phyloP scores from a whole-genome alignment of 2,329 filamentous ascomycete species.

The Ceratocystis cubensis region DNA sequence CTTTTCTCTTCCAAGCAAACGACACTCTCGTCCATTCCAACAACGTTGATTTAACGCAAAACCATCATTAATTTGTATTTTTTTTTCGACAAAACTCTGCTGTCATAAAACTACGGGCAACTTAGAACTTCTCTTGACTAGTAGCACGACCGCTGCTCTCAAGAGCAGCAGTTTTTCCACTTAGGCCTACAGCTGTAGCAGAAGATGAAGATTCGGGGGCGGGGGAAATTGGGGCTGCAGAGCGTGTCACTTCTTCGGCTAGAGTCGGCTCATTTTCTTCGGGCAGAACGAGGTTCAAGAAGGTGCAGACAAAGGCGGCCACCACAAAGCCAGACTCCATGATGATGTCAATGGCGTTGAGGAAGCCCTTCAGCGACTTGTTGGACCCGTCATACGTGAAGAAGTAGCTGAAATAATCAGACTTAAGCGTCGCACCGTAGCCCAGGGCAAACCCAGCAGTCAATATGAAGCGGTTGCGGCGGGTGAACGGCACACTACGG shows the following conservation, averaged over 20 bases:
- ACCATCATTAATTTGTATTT: too few species aligned
- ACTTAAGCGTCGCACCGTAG: conserved; percentile 55
- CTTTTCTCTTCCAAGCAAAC: neutral
- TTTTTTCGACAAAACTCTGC: too few species aligned
- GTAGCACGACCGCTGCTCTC: conserved; percentile 5
- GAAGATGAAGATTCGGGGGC: neutral
- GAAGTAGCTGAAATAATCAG: conserved; percentile 55
- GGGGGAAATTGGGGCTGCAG: neutral
- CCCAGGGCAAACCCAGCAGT: conserved; percentile 63
- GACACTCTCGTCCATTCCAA: neutral
- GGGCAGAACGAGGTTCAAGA: conserved; percentile 60
- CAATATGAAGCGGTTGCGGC: conserved; percentile 69
- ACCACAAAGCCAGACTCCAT: conserved; percentile 67
- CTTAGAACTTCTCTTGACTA: conserved; percentile 17
- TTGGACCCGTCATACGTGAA: conserved; percentile 62
- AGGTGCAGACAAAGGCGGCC: conserved; percentile 57
- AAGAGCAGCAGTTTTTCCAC: conserved; percentile 2
- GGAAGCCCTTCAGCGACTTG: conserved; percentile 55
- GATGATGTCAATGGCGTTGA: conserved; percentile 59
- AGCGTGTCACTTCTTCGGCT: conserved; percentile 10
- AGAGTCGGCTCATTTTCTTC: conserved; percentile 58
- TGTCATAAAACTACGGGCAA: neutral
- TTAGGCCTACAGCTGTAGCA: neutral
- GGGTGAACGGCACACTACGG: conserved; percentile 57
- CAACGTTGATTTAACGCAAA: too few species aligned